Evolutionary conservation across 805 yeast species (phyloP), one percentile per base, ranked within the genome.

Genomic region (Metschnikowia shivogae): DNA sequence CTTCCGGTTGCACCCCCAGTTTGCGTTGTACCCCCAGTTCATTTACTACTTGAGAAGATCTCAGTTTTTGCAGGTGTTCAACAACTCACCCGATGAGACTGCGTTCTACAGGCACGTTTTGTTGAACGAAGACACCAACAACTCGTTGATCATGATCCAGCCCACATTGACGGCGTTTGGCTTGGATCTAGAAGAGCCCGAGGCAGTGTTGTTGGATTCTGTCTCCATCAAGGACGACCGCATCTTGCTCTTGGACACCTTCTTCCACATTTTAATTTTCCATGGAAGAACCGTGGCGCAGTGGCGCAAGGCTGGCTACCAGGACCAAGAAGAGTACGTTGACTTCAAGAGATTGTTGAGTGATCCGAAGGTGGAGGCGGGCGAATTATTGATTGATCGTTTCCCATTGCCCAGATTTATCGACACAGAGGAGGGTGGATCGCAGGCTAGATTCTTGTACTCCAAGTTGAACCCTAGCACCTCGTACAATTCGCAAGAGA

Each of bases 51-150:
- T 93, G 68, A 86, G 99, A 71, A 84, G 99, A 65, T 89, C 97
- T 1, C 98, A 92, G 68, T 90, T 93, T 65, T 73, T 93, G 64
- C 95, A 89, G 65, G 96, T 92, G 36, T 93, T 93, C 76, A 93
- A 93, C 70, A 90, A 90, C 68, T 93, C 99, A 5, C 99, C 99
- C 1, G 99, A 93, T 72, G 99, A 93, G 72, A 89, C 98, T 36
- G 96, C 97, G 32, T 93, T 90, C 68, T 89, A 92, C 69, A 82
- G 97, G 64, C 99, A 93, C 65, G 84, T 89, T 13, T 79, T 93
- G 62, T 78, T 86, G 62, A 82, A 92, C 53, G 97, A 93, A 61
- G 97, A 93, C 63, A 86, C 92, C 35, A 84, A 86, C 53, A 93
- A 92, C 70, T 86, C 97, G 13, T 73, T 93, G 62, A 87, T 90